Evolutionary conservation across 176 grass and related monocot genomes (phyloP).

Genomic region (Raddia distichophylla): DNA sequence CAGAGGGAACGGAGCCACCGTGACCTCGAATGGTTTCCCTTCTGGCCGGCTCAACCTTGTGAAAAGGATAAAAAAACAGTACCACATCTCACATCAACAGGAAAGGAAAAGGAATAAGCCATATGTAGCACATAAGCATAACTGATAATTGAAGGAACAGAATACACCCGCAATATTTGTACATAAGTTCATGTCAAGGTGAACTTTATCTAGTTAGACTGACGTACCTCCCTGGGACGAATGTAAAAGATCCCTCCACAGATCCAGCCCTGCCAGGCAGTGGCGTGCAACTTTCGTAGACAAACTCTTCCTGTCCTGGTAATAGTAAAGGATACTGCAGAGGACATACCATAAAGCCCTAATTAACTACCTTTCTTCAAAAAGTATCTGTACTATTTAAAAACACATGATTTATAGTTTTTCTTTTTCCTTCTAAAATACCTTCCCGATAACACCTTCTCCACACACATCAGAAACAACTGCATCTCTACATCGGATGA

Average conservation of each 20-base stretch:
- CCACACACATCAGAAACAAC: constrained; percentile 59
- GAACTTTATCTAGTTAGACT: background rate
- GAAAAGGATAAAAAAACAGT: constrained; percentile 16
- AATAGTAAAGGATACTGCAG: constrained; percentile 78
- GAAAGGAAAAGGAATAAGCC: background rate
- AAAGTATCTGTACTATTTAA: background rate
- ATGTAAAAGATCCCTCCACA: constrained; percentile 80
- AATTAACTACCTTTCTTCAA: background rate
- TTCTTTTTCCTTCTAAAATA: constrained; percentile 32
- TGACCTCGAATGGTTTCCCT: constrained; percentile 76
- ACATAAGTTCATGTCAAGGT: background rate
- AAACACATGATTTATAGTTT: background rate
- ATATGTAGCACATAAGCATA: background rate
- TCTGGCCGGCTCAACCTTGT: constrained; percentile 67
- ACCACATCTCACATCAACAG: background rate
- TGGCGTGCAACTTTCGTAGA: constrained; percentile 79
- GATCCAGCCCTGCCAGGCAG: constrained; percentile 61
- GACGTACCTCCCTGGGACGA: constrained; percentile 89
- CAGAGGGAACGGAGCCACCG: constrained; percentile 62
- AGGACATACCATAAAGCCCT: background rate
- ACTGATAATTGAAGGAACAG: background rate
- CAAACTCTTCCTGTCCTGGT: constrained; percentile 75
- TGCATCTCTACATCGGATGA: constrained; percentile 51
- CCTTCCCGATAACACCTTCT: constrained; percentile 89
- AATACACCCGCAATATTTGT: background rate